Evolutionary conservation across 495 filamentous ascomycete species (phyloP), one percentile per base, ranked within the genome.

Genomic region (Podospora pseudopauciseta): DNA sequence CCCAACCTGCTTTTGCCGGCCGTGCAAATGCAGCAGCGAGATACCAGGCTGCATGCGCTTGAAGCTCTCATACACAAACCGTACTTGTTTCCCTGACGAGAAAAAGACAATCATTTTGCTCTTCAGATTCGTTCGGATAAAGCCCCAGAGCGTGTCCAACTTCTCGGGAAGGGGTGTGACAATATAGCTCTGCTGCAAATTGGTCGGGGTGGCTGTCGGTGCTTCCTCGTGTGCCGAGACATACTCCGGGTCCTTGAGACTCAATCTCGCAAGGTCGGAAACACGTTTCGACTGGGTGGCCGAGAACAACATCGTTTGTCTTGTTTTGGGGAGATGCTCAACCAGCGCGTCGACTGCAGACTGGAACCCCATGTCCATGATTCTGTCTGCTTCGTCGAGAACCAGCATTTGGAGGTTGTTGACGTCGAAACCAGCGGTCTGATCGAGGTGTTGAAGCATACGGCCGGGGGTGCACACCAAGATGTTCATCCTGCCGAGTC

Each of bases 361-460:
- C 77, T 97, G 91, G 76, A 99, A 99, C 13, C 95, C 95, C 93
- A 97, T 96, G 76, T 99, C 95, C 84, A 99, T 86, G 71, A 98
- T 97, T 34, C 95, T 86, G 75, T 99, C 95, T 4, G 95, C 95
- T 75, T 99, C 95, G 72, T 99, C 95, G 68, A 99, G 83, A 4
- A 98, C 95, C 32, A 99, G 83, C 77, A 98, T 91, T 78, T 96
- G 91, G 63, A 99, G 74, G 77, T 95, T 96, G 71, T 92, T 89
- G 54, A 95, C 90, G 64, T 96, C 93, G 72, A 99, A 91, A 39
- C 88, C 87, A 5, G 93, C 91, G 0, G 95, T 98, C 80, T 98
- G 93, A 76, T 96, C 93, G 76, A 99, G 81, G 79, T 99, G 95
- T 77, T 99, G 96, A 61, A 98, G 79, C 85, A 99, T 94, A 6